Evolutionary conservation across 192 early-diverging fungal species (phyloP).

Genomic region (Coemansia sp.): DNA sequence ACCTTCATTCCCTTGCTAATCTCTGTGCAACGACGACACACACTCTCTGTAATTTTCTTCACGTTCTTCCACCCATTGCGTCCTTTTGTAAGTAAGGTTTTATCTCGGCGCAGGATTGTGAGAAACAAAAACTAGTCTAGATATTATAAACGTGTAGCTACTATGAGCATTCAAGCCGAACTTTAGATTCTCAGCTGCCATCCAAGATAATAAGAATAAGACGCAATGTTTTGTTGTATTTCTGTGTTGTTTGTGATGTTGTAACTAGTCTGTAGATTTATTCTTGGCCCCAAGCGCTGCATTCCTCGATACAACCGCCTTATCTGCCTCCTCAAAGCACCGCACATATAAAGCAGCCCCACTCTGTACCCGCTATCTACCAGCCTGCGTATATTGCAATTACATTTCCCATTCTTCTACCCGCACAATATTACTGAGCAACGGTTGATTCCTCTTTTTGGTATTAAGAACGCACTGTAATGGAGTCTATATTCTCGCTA

Average conservation of each 20-base stretch:
- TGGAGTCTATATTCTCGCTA: conserved; percentile 17
- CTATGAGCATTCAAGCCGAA: too few species aligned
- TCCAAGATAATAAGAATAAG: neutral
- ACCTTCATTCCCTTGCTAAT: too few species aligned
- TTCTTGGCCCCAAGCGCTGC: neutral
- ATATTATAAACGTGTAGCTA: too few species aligned
- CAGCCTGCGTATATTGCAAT: neutral
- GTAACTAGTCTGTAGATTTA: neutral
- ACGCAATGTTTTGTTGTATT: neutral
- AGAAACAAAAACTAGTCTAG: too few species aligned
- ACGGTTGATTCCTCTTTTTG: neutral
- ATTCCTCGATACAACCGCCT: neutral
- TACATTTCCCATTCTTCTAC: neutral
- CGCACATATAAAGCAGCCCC: neutral
- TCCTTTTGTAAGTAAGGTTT: too few species aligned
- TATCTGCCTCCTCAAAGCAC: neutral
- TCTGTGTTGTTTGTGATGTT: neutral
- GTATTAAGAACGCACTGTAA: neutral
- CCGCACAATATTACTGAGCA: neutral
- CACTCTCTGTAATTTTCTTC: too few species aligned
- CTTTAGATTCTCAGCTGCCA: too few species aligned
- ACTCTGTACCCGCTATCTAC: neutral
- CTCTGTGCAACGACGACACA: too few species aligned
- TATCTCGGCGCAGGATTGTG: too few species aligned
- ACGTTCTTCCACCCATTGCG: too few species aligned